Evolutionary conservation across 2,329 filamentous ascomycete genomes (phyloP), one percentile per base, ranked within the genome.

Genomic region (Penicillium sp.): DNA sequence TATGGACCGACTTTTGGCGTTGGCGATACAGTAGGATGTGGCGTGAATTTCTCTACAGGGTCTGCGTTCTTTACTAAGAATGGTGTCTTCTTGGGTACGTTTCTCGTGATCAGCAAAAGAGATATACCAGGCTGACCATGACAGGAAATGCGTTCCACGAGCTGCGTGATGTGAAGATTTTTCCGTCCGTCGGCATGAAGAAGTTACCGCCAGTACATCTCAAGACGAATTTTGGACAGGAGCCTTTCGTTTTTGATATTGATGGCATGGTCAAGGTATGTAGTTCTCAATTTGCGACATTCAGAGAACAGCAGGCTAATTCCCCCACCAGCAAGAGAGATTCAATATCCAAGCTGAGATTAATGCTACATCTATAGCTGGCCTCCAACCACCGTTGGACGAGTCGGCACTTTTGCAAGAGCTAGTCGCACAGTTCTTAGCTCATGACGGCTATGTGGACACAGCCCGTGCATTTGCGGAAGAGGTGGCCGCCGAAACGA

Each of bases 391-490:
- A 2, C 79, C 80, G 2, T 77, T 89, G 58, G 84, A 82, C 57
- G 93, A 97, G 72, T 87, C 85, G 1, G 81, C 88, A 26, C 80
- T 97, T 44, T 85, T 96, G 35, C 91, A 97, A 69, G 84, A 89
- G 63, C 78, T 97, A 53, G 85, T 93, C 16, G 81, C 91, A 36
- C 92, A 97, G 73, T 97, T 96, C 62, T 78, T 99, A 13, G 89
- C 92, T 35, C 93, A 97, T 64, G 94, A 97, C 66, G 94, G 94
- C 55, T 97, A 97, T 63, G 88, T 97, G 7, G 93, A 97, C 62
- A 96, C 93, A 0, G 92, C 92, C 8, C 84, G 87, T 59, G 91
- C 90, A 0, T 97, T 99, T 78, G 86, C 89, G 3, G 81, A 88
- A 63, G 93, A 97, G 67, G 85, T 96, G 26, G 82, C 84, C 50